Conservation (phyloP, 306 rosid species). For the Castanea mollissima region DNA sequence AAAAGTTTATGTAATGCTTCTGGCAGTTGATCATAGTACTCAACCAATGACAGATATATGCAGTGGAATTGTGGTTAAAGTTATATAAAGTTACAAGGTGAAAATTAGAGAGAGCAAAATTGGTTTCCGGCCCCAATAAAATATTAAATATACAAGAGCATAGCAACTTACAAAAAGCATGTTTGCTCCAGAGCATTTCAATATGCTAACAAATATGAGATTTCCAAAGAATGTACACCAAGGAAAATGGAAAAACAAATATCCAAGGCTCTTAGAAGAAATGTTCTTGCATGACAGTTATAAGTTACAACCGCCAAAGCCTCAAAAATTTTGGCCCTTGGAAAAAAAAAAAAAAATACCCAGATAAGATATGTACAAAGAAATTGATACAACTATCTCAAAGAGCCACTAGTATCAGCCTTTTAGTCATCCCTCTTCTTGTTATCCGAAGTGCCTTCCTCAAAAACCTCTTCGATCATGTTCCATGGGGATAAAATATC, state of each 20-base stretch:
- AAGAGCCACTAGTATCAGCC: constrained; percentile 12
- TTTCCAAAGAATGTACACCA: constrained; percentile 19
- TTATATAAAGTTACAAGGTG: background rate
- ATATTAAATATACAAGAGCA: background rate
- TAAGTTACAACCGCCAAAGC: background rate
- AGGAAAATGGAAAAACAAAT: constrained; percentile 11
- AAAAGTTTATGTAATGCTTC: no score
- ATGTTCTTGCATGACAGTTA: background rate
- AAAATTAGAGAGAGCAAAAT: background rate
- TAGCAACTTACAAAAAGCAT: background rate
- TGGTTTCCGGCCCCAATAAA: background rate
- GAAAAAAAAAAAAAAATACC: background rate
- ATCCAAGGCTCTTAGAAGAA: constrained; percentile 7
- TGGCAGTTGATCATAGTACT: no score
- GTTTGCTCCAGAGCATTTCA: background rate
- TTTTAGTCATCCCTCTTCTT: constrained; percentile 27
- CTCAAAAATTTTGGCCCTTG: background rate
- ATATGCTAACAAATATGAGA: constrained; percentile 3
- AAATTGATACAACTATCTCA: background rate
- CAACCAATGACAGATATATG: no score
- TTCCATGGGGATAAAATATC: constrained; percentile 56
- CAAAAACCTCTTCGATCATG: constrained; percentile 56
- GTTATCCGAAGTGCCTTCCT: constrained; percentile 28
- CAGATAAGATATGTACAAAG: background rate
- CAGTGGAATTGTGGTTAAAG: no score